Conservation (phyloP, 2,329 filamentous ascomycete species). For the Coniochaeta ligniaria region DNA sequence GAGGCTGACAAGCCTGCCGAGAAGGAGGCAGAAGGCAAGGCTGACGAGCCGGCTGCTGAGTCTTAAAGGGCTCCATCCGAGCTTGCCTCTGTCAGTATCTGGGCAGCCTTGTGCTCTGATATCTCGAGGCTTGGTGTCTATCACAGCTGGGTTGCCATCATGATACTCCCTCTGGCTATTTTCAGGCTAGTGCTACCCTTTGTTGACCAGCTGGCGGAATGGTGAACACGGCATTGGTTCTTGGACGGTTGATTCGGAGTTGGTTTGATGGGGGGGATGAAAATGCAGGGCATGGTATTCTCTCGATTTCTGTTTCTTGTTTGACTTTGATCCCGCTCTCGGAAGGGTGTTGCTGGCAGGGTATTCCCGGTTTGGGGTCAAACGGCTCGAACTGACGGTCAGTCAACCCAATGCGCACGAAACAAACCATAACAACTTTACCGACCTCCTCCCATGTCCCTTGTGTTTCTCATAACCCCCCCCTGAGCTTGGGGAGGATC, state of each 20-base stretch:
- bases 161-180: slow-evolving; percentile 1
- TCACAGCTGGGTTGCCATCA: neutral
- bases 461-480: neutral
- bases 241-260: slow-evolving; percentile 27
- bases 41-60: slow-evolving; percentile 35
- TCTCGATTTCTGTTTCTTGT: slow-evolving; percentile 18
- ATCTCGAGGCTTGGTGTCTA: slow-evolving; percentile 1
- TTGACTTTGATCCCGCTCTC: slow-evolving; percentile 7
- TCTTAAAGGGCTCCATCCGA: slow-evolving; percentile 32
- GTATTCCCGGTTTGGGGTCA: neutral
- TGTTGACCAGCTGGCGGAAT: slow-evolving; percentile 10
- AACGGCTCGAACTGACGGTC: neutral
- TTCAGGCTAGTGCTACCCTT: slow-evolving; percentile 1
- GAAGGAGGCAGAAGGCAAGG: slow-evolving; percentile 46
- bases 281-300: slow-evolving; percentile 29
- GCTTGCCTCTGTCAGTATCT: neutral
- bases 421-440: neutral
- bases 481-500: neutral
- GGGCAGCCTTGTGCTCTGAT: slow-evolving; percentile 16
- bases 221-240: slow-evolving; percentile 15
- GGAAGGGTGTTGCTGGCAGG: slow-evolving; percentile 1
- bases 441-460: neutral
- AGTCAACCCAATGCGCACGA: neutral
- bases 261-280: slow-evolving; percentile 24
- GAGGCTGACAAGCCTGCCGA: slow-evolving; percentile 46